These are phyloP conservation scores for Wickerhamiella vanderwaltii DNA, from an alignment of 805 yeast species.

Conservation along the genomic window DNA sequence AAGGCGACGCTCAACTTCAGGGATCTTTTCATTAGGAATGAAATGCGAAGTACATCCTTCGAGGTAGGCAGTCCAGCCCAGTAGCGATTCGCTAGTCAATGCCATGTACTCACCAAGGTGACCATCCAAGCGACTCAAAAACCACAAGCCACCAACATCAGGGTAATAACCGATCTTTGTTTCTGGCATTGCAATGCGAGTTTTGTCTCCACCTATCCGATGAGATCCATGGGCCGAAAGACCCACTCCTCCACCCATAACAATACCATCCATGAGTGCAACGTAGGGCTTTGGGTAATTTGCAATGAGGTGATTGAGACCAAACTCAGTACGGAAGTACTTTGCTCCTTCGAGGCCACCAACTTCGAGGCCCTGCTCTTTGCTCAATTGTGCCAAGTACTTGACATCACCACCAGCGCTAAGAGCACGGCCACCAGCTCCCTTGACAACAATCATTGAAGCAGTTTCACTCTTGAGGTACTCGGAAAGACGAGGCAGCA, in stretches of 20 bases:
- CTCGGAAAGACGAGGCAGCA: constrained; percentile 63
- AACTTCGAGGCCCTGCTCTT: constrained; percentile 28
- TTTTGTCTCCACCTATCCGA: constrained; percentile 83
- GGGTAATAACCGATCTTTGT: constrained; percentile 93
- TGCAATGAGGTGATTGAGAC: constrained; percentile 63
- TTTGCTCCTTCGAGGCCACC: constrained; percentile 43
- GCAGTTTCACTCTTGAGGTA: constrained; percentile 58
- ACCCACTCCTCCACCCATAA: constrained; percentile 98
- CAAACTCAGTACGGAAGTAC: constrained; percentile 72
- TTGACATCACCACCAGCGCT: constrained; percentile 98
- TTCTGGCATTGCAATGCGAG: constrained; percentile 95
- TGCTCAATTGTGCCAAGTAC: constrained; percentile 41
- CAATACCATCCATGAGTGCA: constrained; percentile 79
- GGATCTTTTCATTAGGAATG: constrained; percentile 53
- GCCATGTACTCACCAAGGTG: constrained; percentile 78
- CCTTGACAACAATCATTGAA: constrained; percentile 54
- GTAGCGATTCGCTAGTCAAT: constrained; percentile 67
- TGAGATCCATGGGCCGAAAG: constrained; percentile 81
- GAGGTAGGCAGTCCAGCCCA: constrained; percentile 69
- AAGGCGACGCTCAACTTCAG: constrained; percentile 51
- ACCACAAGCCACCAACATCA: constrained; percentile 90
- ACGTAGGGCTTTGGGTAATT: constrained; percentile 80
- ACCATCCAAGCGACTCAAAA: constrained; percentile 70
- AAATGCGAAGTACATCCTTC: constrained; percentile 88
- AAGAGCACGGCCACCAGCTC: constrained; percentile 51